These are phyloP conservation scores for Linum trigynum DNA, from an alignment of 345 rosid genomes.

Conservation along the genomic window DNA sequence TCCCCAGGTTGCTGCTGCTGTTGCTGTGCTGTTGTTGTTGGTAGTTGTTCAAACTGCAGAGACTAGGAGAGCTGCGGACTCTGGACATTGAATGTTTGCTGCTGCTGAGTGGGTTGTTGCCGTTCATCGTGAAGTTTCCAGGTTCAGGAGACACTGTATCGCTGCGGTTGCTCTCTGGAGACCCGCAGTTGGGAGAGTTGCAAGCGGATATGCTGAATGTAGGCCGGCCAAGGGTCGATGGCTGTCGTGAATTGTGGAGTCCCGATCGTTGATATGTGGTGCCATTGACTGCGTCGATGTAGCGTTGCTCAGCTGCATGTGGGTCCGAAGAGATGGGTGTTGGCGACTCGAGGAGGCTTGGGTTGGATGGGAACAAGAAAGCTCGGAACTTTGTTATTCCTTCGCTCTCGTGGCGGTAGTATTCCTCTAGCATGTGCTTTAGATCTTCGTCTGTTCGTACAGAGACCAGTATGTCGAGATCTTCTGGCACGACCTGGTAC, in stretches of 20 bases:
- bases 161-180: constrained; percentile 37
- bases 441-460: constrained; percentile 69
- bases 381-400: constrained; percentile 49
- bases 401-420: constrained; percentile 41
- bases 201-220: constrained; percentile 47
- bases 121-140: constrained; percentile 4
- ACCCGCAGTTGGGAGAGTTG: constrained; percentile 47
- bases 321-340: constrained; percentile 21
- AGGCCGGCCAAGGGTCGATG: constrained; percentile 27
- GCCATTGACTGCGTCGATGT: constrained; percentile 78
- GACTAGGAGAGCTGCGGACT: constrained; percentile 71
- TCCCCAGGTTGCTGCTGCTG: constrained; percentile 13
- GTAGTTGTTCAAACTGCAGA: constrained; percentile 26
- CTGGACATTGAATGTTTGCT: constrained; percentile 37
- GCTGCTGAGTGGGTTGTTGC: background rate
- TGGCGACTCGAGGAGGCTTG: constrained; percentile 31
- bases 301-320: constrained; percentile 49
- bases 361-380: constrained; percentile 56
- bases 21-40: constrained; percentile 5
- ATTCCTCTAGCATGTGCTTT: constrained; percentile 72
- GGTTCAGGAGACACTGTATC: constrained; percentile 27
- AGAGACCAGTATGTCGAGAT: constrained; percentile 71
- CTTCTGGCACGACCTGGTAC: constrained; percentile 61
- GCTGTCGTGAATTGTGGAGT: constrained; percentile 14
- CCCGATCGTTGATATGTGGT: constrained; percentile 16